Percentiles rank a stretch among this genome's conserved stretches.
These are phyloP conservation scores for Kuraishia hungarica DNA, from an alignment of 805 yeast species.

Conservation along the genomic window DNA sequence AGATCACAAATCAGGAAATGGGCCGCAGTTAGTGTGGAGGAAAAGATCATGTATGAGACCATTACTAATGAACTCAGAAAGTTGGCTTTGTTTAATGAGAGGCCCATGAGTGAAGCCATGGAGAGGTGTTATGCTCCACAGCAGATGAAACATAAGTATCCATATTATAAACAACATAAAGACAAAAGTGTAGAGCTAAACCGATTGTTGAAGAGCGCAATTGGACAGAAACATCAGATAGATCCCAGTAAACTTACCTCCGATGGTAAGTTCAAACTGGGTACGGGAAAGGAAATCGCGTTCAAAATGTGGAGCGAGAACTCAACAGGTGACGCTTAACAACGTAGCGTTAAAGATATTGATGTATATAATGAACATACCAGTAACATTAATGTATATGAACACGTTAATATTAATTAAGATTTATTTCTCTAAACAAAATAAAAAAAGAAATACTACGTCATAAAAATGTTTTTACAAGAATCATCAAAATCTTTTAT, in stretches of 20 bases:
- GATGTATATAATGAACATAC: too few species aligned
- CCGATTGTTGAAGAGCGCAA: not conserved
- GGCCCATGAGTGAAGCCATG: slow-evolving; percentile 15
- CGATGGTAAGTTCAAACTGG: not conserved
- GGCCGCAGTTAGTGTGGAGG: slow-evolving; percentile 17
- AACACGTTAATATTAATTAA: too few species aligned
- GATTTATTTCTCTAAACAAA: too few species aligned
- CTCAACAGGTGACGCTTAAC: not conserved
- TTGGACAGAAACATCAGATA: not conserved
- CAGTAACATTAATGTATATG: not conserved
- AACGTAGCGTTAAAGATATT: too few species aligned
- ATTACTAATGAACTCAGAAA: slow-evolving; percentile 21
- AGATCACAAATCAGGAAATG: slow-evolving; percentile 5
- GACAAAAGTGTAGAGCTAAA: not conserved
- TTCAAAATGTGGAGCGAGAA: not conserved
- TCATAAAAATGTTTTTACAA: too few species aligned
- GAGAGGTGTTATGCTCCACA: slow-evolving; percentile 1
- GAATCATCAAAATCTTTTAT: too few species aligned
- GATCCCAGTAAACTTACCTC: not conserved
- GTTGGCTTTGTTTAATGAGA: slow-evolving; percentile 15
- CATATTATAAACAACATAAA: not conserved
- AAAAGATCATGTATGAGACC: slow-evolving; percentile 17
- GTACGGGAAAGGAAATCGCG: not conserved
- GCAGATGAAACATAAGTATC: not conserved
- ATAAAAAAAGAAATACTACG: too few species aligned